Base-by-base conservation (phyloP, 345 rosid genomes). In the Sonneratia caseolaris region DNA sequence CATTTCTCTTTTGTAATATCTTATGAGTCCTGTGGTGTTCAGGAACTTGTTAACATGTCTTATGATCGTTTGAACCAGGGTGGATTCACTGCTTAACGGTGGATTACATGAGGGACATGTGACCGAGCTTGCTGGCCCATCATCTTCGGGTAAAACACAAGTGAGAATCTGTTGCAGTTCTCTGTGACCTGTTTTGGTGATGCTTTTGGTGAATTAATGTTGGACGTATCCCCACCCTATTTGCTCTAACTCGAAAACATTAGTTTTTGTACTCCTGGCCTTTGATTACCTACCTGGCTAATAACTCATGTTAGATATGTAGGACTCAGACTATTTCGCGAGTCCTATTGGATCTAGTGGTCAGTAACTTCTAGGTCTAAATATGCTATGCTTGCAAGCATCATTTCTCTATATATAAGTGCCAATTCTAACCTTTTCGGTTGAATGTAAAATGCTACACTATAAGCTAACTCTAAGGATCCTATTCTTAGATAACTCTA, bases 61-160 rank as follows among this genome's bases (percentile, higher is more conserved):
- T 38, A 19, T 75, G 76, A 40, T 5, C 24, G 70, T 81, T 64
- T 69, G 62, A 59, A 49, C 68, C 80, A 91, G 97, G 81, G 40
- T 83, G 74, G 96, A 92, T 81, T 75, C 76, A 24, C 80, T 90
- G 67, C 92, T 90, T 75, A 79, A 73, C 66, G 97, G 92, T 73
- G 97, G 97, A 56, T 47, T 90, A 49, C 68, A 82, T 45, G 78
- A 74, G 73, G 98, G 96, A 66, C 92, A 84, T 71, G 73, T 92
- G 51, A 90, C 91, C 24, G 98, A 92, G 82, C 73, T 92, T 70
- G 92, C 82, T n/a, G 98, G 98, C 67, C 90, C 88, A 43, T 92
- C 98, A 0, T 82, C 96, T 56, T 90, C 96, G 62, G 96, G 98
- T 76, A 92, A 92, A 90, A 92, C 96, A 59, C 96, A 90, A 71